Evolutionary conservation across 1,139 yeast genomes (phyloP).

Genomic region (Kodamaea derodonti): DNA sequence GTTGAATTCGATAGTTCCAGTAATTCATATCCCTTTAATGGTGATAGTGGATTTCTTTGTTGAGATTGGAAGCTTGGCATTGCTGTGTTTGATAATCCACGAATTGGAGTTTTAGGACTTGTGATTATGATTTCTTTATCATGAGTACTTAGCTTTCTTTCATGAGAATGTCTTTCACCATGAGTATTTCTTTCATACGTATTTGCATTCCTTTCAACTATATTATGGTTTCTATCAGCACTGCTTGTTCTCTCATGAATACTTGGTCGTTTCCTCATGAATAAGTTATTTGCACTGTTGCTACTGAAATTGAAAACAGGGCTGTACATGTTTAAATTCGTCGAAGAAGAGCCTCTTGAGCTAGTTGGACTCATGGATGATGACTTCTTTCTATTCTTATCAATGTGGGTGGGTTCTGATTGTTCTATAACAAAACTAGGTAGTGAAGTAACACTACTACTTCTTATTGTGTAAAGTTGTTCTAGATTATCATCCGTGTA

Average conservation of each 20-base stretch:
- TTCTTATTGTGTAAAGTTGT: background rate
- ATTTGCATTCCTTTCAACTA: too few relatives aligned
- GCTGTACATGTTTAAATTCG: slow-evolving; percentile 1
- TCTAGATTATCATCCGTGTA: background rate
- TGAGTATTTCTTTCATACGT: too few relatives aligned
- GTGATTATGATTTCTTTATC: background rate
- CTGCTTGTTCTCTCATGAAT: background rate
- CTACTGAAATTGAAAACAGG: background rate
- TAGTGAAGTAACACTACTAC: slow-evolving; percentile 1
- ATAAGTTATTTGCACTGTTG: slow-evolving; percentile 9
- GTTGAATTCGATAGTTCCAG: slow-evolving; percentile 1
- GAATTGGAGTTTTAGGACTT: slow-evolving; percentile 9
- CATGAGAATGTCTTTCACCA: background rate
- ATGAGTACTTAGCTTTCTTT: background rate
- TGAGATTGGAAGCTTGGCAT: slow-evolving; percentile 10
- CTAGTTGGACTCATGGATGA: background rate
- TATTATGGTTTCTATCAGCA: too few relatives aligned
- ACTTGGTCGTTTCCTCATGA: slow-evolving; percentile 10
- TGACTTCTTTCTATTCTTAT: background rate
- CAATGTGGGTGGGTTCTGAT: too few relatives aligned
- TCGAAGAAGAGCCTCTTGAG: slow-evolving; percentile 1
- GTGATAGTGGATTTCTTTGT: slow-evolving; percentile 10
- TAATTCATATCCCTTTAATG: slow-evolving; percentile 3
- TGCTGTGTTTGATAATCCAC: slow-evolving; percentile 2
- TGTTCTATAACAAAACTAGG: slow-evolving; percentile 1